These are phyloP conservation scores for Penicillium waksmanii DNA, from an alignment of 495 filamentous ascomycete species.

Conservation along the genomic window DNA sequence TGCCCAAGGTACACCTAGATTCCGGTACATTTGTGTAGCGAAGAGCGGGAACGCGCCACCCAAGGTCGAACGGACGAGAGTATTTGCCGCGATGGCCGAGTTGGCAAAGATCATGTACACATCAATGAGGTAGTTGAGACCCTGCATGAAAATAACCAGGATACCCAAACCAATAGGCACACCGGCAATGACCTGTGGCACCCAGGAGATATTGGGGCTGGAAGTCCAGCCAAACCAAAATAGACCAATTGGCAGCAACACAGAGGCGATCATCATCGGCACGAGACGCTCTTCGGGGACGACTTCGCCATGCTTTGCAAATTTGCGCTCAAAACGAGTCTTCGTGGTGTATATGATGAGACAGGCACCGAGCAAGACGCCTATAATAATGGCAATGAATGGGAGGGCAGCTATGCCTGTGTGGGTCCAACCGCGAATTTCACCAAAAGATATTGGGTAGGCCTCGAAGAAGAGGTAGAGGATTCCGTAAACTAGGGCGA, in stretches of 20 bases:
- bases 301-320: constrained; percentile 51
- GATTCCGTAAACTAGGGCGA: too few relatives aligned
- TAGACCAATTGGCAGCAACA: constrained; percentile 59
- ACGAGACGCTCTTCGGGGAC: constrained; percentile 62
- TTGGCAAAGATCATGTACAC: constrained; percentile 62
- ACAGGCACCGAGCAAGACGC: constrained; percentile 20
- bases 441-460: too few relatives aligned
- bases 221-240: constrained; percentile 71
- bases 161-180: constrained; percentile 58
- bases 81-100: constrained; percentile 69
- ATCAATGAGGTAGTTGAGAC: constrained; percentile 67
- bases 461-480: too few relatives aligned
- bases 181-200: constrained; percentile 53
- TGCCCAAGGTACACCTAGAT: constrained; percentile 65
- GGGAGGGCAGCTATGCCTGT: too few relatives aligned
- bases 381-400: too few relatives aligned
- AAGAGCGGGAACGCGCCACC: constrained; percentile 71
- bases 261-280: constrained; percentile 59
- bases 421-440: too few relatives aligned
- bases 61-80: constrained; percentile 63
- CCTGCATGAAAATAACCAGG: constrained; percentile 60
- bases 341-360: constrained; percentile 55
- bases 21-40: constrained; percentile 62
- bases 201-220: constrained; percentile 44
- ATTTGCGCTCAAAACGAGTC: constrained; percentile 54